Evolutionary conservation across 768 basidiomycete genomes (phyloP).

Genomic region (Megacollybia marginata): DNA sequence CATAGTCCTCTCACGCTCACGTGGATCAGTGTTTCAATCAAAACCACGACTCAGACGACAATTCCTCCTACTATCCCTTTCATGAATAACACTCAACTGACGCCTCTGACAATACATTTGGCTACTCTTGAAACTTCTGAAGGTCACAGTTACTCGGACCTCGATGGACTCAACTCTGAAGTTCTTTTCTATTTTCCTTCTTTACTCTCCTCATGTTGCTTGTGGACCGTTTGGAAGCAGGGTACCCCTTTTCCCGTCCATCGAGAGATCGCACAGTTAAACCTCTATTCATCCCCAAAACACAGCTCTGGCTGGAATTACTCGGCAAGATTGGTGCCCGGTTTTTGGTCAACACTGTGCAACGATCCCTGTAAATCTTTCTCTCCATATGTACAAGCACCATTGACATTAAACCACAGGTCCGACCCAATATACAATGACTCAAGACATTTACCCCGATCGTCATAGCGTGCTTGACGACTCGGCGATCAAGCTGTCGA

Average conservation of each 20-base stretch:
- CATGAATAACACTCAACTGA: too few relatives aligned
- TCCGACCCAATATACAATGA: constrained; percentile 40
- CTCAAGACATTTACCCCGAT: constrained; percentile 35
- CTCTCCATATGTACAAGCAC: background rate
- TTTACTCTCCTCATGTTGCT: constrained; percentile 31
- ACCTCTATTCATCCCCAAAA: constrained; percentile 16
- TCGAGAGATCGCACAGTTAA: constrained; percentile 28
- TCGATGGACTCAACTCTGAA: background rate
- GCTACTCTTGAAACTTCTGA: too few relatives aligned
- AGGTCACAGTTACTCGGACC: background rate
- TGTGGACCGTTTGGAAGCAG: constrained; percentile 37
- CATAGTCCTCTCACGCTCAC: too few relatives aligned
- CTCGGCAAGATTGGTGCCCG: constrained; percentile 39
- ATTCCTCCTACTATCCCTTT: too few relatives aligned
- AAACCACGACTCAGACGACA: too few relatives aligned
- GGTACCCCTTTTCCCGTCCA: constrained; percentile 28
- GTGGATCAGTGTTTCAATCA: too few relatives aligned
- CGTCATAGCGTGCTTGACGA: background rate
- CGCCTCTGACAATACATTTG: too few relatives aligned
- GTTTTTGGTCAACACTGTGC: constrained; percentile 44
- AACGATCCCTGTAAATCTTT: constrained; percentile 29
- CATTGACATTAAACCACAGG: constrained; percentile 25
- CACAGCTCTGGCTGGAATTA: constrained; percentile 29
- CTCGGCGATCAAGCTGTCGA: background rate
- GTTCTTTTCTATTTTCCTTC: constrained; percentile 45